Base-by-base conservation (phyloP, 1,139 yeast species). In the Pichia sp. region DNA sequence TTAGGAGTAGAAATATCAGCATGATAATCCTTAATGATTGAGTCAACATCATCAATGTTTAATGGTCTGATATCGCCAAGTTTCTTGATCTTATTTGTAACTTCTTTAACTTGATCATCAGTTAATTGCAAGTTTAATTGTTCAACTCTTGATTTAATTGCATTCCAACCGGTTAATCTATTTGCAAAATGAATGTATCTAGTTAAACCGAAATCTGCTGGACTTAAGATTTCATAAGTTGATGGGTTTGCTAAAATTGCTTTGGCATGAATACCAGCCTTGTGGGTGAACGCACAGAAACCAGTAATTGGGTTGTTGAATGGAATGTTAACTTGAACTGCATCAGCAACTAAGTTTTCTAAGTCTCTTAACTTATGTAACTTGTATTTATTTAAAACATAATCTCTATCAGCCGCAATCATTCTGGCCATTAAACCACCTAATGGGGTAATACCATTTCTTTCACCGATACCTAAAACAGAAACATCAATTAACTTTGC, bases 191-290 rank as follows among this genome's bases (percentile, higher is more conserved):
- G 97, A 63, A 92, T 90, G 68, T 90, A 90, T 68, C 97, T 80
- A 46, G 95, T 83, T 69, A 90, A 80, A 68, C 97, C 97, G 67
- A 90, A 90, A 71, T 90, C 97, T 32, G 85, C 74, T 53, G 98
- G 98, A 68, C 86, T 86, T 67, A 92, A 79, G 62, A 92, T 92
- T 75, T 92, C 98, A 68, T 92, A 92, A 36, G 97, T 92, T 39
- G 96, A 88, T 56, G 98, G 98, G 73, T 92, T 92, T 54, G 98
- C 98, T 61, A 92, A 80, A 62, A 92, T 92, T 51, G 97, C 97
- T 78, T 92, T 92, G 63, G 98, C 97, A 68, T 92, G 98, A 64
- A 92, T 90, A 73, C 98, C 98, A 49, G 98, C 98, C 78, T 92
- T 92, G 77, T 92, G 98, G 49, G 98, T 92, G 73, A 92, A 92